Evolutionary conservation across 176 grass and related monocot genomes (phyloP).

Genomic region (Melocanna baccifera): DNA sequence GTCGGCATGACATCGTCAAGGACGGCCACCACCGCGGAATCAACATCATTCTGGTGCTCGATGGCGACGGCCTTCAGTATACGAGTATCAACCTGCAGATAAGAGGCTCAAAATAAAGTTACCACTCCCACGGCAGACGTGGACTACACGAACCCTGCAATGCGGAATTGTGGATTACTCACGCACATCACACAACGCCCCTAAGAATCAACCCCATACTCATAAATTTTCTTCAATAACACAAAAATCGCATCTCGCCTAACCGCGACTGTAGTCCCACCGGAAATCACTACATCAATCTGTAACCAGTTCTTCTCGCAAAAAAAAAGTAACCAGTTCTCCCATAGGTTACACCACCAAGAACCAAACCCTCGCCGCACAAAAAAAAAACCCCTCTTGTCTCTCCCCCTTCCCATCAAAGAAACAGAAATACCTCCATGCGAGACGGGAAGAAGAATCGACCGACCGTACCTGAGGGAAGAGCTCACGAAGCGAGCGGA

Average conservation of each 20-base stretch:
- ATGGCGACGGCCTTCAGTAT: slow-evolving; percentile 57
- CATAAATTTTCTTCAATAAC: too few species aligned
- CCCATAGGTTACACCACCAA: neutral
- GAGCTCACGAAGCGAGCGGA: slow-evolving; percentile 43
- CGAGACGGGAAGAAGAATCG: neutral
- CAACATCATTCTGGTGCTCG: slow-evolving; percentile 40
- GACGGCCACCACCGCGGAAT: slow-evolving; percentile 36
- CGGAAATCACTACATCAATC: neutral
- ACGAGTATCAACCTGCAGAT: slow-evolving; percentile 57
- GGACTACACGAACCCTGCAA: neutral
- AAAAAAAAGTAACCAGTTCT: neutral
- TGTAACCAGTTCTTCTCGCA: neutral
- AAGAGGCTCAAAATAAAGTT: neutral
- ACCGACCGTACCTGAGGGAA: slow-evolving; percentile 38
- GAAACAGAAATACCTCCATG: neutral
- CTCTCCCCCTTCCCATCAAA: neutral
- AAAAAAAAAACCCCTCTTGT: neutral
- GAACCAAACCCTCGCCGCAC: neutral
- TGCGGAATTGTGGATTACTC: neutral
- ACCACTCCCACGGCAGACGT: neutral
- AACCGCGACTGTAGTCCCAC: neutral
- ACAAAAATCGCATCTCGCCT: neutral
- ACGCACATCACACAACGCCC: neutral
- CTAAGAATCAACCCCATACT: neutral
- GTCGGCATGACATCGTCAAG: slow-evolving; percentile 48